Base-by-base conservation (phyloP, 73 alveolate species). In the Paramecium sonneborni region DNA sequence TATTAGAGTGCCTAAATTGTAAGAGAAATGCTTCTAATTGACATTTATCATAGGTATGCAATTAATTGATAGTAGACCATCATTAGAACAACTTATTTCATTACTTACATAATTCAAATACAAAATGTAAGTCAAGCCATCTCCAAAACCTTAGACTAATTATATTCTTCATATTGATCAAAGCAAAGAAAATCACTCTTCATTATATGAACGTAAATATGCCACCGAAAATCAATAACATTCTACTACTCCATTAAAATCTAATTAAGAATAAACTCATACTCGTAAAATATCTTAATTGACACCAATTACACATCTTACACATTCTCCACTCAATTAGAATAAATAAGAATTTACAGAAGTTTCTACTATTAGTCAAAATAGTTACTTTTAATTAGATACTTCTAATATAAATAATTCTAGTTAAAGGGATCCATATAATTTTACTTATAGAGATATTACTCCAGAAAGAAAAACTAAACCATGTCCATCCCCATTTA, bases 401-500 rank as follows among this genome's bases (percentile, higher is more conserved):
- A 21, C 87, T n/a, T 74, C 34, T 12, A 39, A 74, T 37, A 23
- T 39, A 15, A 7, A 9, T 10, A 34, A 74, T 37, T 39, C 34
- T 32, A 34, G 44, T 23, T 5, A n/a, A 74, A 37, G 37, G 0
- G 34, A 74, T 74, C 56, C 87, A 2, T 74, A 34, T 23, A 74
- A 37, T n/a, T 37, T 34, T n/a, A 37, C 87, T 12, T 37, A 74
- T 74, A 12, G 56, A 28, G 37, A 28, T 34, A 38, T 37, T 37
- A 74, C 87, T 74, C 87, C 87, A 37, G 87, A 74, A 37, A 21
- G 57, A 20, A 37, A 74, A 20, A 74, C 87, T 8, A 74, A 74
- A 20, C 87, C 87, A 5, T 74, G 87, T 74, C 58, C 87, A 34
- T 74, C 87, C 1, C 87, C 87, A 79, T 79, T 38, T 32, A 79